These are phyloP conservation scores for Chrysosporium queenslandicum DNA, from an alignment of 2,329 filamentous ascomycete species.

Conservation along the genomic window DNA sequence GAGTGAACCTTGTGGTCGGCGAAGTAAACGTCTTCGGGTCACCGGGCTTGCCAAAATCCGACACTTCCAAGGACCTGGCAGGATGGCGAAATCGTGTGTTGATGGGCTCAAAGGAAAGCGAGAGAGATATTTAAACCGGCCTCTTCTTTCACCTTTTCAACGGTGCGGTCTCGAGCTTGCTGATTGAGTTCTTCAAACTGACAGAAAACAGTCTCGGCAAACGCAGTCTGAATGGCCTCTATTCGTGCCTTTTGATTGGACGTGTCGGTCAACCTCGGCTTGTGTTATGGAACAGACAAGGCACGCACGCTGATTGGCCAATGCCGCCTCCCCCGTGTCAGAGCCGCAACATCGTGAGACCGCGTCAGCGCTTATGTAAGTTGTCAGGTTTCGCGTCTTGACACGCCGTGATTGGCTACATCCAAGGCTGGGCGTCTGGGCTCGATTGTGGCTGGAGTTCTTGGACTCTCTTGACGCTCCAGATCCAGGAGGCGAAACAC, in stretches of 20 bases:
- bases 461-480: background rate
- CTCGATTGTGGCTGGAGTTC: background rate
- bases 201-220: too few relatives aligned
- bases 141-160: too few relatives aligned
- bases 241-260: background rate
- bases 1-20: too few relatives aligned
- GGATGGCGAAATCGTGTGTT: too few relatives aligned
- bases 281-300: background rate
- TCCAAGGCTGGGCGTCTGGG: background rate
- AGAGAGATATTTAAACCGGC: too few relatives aligned
- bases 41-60: too few relatives aligned
- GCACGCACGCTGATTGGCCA: background rate
- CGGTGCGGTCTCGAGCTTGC: too few relatives aligned
- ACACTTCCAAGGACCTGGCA: too few relatives aligned
- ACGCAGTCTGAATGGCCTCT: too few relatives aligned
- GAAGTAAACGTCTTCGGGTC: too few relatives aligned
- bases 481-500: background rate
- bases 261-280: background rate
- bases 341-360: background rate
- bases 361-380: conserved; percentile 4
- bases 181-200: too few relatives aligned
- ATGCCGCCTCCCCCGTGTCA: background rate
- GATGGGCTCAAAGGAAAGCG: too few relatives aligned
- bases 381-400: background rate
- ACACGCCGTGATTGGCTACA: background rate